Conservation (phyloP, 352 stramenopile genomes). For the Albugo candida region DNA sequence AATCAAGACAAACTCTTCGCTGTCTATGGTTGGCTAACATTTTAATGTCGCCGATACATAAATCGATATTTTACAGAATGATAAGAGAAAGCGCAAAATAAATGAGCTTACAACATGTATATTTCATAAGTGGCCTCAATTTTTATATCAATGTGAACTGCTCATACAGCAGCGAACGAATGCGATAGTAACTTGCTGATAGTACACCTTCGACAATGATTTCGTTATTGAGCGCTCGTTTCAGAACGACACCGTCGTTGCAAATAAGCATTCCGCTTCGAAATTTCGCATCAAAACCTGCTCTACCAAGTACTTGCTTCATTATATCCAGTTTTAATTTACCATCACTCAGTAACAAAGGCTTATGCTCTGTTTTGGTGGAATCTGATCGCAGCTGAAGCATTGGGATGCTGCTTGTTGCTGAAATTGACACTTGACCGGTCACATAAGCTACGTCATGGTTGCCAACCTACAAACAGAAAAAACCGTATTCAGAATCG, state of each 20-base stretch:
- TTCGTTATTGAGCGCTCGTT: conserved; percentile 72
- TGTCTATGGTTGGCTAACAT: too few species aligned
- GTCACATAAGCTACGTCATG: conserved; percentile 79
- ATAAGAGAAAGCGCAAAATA: background rate
- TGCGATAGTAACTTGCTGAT: conserved; percentile 74
- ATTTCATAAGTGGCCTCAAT: too few species aligned
- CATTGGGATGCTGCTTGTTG: conserved; percentile 53
- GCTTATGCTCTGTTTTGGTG: conserved; percentile 37
- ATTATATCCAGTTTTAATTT: conserved; percentile 82
- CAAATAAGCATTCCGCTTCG: conserved; percentile 77
- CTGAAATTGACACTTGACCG: conserved; percentile 35
- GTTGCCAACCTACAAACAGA: conserved; percentile 29
- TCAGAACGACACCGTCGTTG: conserved; percentile 76
- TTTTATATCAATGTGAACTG: conserved; percentile 71
- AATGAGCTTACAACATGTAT: too few species aligned
- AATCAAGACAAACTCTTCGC: background rate
- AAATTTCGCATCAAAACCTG: conserved; percentile 78
- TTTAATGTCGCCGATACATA: background rate
- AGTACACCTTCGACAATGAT: conserved; percentile 73
- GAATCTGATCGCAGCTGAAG: conserved; percentile 23
- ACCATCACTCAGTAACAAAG: conserved; percentile 70
- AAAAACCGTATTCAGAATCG: background rate
- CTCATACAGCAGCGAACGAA: conserved; percentile 70
- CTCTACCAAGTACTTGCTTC: conserved; percentile 74
- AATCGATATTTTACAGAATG: conserved; percentile 2